These are phyloP conservation scores for Gamarada debralockiae DNA, from an alignment of 495 filamentous ascomycete species.

Conservation along the genomic window DNA sequence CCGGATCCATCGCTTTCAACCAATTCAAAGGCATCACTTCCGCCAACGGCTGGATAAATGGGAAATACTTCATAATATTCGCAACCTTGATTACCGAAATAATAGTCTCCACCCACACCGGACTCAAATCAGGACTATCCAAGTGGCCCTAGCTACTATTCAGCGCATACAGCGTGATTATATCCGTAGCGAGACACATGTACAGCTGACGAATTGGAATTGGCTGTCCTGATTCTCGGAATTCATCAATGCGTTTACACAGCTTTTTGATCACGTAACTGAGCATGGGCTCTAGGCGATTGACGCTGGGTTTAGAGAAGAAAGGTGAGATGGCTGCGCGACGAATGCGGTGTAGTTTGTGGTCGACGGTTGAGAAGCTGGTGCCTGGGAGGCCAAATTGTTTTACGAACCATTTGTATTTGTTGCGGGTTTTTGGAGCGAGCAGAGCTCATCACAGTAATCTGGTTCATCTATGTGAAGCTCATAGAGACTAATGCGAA, in stretches of 20 bases:
- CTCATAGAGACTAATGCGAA: constrained; percentile 48
- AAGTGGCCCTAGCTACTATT: constrained; percentile 1
- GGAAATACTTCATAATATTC: constrained; percentile 11
- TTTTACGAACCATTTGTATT: background rate
- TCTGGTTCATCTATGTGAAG: constrained; percentile 42
- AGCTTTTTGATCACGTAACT: constrained; percentile 3
- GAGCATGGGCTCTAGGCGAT: constrained; percentile 8
- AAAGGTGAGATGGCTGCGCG: constrained; percentile 17
- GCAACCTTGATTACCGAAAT: background rate
- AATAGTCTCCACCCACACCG: constrained; percentile 8
- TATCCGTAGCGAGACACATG: constrained; percentile 16
- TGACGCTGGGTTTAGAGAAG: background rate
- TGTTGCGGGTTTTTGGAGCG: background rate
- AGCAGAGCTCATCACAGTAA: constrained; percentile 27
- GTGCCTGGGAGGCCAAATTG: background rate
- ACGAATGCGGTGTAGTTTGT: constrained; percentile 32
- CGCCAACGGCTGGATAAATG: background rate
- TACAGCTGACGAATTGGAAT: constrained; percentile 1
- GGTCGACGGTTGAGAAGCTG: constrained; percentile 17
- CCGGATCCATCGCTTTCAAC: background rate
- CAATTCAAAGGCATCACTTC: background rate
- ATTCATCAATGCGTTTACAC: constrained; percentile 1
- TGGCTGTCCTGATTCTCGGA: background rate
- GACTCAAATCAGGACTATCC: constrained; percentile 13
- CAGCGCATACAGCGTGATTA: background rate